Conservation (phyloP, 129 eudicot species). For the Saussurea involucrata region DNA sequence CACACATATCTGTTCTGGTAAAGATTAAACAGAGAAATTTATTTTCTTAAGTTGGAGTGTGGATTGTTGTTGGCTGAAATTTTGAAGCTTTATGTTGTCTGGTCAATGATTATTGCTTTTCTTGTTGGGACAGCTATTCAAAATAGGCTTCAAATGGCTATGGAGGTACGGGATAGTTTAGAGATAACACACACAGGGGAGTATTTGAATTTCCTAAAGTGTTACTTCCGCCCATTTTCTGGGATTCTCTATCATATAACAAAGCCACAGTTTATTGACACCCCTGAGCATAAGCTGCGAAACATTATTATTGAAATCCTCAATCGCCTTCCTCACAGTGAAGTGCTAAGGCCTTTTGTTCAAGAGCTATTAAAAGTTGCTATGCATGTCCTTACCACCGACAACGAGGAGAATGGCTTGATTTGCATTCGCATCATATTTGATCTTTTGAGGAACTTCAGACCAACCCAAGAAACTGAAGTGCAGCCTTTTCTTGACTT, state of each 20-base stretch:
- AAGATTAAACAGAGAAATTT: not conserved
- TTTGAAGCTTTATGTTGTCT: not conserved
- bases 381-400: constrained; percentile 92
- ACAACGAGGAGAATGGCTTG: constrained; percentile 95
- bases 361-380: constrained; percentile 89
- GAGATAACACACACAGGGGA: constrained; percentile 97
- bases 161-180: constrained; percentile 98
- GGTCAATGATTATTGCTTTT: not conserved
- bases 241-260: constrained; percentile 64
- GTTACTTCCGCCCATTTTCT: constrained; percentile 85
- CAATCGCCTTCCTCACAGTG: constrained; percentile 90
- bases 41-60: constrained; percentile 7
- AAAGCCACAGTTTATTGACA: constrained; percentile 85
- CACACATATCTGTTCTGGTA: not conserved
- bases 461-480: constrained; percentile 88
- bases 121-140: constrained; percentile 55
- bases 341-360: constrained; percentile 86
- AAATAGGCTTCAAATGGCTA: constrained; percentile 86
- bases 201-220: constrained; percentile 83
- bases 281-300: constrained; percentile 79
- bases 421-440: constrained; percentile 91
- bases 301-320: constrained; percentile 82
- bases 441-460: constrained; percentile 83
- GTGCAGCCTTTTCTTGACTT: constrained; percentile 97
- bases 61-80: constrained; percentile 7